Evolutionary conservation across 2,329 filamentous ascomycete genomes (phyloP).

Genomic region (Colletotrichum tofieldiae): DNA sequence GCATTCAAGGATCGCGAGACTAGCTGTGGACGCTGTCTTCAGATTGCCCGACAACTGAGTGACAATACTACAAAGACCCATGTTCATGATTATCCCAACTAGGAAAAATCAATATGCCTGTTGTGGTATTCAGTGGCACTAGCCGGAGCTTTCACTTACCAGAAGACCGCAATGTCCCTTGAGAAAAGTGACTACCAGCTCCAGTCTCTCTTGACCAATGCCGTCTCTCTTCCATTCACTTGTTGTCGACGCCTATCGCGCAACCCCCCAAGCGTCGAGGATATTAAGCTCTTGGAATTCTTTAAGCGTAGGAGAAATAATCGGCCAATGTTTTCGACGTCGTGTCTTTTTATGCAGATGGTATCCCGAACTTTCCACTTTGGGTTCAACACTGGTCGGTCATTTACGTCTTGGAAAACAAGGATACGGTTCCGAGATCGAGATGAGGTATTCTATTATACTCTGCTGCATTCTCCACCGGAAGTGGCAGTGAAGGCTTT

Average conservation of each 20-base stretch:
- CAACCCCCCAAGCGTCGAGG: background rate
- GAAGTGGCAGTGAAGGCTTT: slow-evolving; percentile 4
- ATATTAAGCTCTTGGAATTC: background rate
- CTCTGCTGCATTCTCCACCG: slow-evolving; percentile 19
- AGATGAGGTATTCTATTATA: slow-evolving; percentile 24
- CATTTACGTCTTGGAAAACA: background rate
- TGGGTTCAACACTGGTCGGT: background rate
- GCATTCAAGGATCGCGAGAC: background rate
- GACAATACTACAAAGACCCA: background rate
- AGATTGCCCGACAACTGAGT: background rate
- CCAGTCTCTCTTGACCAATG: background rate
- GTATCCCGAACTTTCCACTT: background rate
- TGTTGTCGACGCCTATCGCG: background rate
- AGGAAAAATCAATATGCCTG: too few relatives aligned
- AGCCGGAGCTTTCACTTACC: too few relatives aligned
- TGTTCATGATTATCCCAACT: background rate
- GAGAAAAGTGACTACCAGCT: rapidly evolving
- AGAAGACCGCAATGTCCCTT: background rate
- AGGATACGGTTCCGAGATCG: background rate
- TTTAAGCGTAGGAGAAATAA: background rate
- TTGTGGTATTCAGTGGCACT: too few relatives aligned
- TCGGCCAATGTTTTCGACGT: background rate
- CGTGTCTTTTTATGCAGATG: background rate
- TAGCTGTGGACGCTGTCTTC: background rate
- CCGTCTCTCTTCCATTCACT: background rate